phyloP scores from a whole-genome alignment of 192 early-diverging fungal genomes.

The Coemansia sp. region DNA sequence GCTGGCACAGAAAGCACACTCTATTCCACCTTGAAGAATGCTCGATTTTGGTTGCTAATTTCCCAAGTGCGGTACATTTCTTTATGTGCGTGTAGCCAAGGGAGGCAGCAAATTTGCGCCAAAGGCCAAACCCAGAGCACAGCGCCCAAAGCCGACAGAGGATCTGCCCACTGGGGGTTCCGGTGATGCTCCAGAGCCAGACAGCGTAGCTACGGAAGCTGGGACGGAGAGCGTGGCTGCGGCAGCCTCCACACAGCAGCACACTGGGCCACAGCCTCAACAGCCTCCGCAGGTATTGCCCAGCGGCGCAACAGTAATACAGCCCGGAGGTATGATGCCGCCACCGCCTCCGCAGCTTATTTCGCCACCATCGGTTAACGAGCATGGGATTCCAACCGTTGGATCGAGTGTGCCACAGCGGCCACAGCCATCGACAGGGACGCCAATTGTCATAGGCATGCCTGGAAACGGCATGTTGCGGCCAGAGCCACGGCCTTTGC shows the following conservation, averaged over 20 bases:
- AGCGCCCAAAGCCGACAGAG: constrained; percentile 9
- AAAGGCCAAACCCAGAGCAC: constrained; percentile 33
- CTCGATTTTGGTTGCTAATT: background rate
- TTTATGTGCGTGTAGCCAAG: constrained; percentile 21
- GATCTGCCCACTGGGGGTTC: background rate
- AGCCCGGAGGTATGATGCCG: background rate
- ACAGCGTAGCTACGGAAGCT: background rate
- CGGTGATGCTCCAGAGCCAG: background rate
- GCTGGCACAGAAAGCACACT: background rate
- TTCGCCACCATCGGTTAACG: background rate
- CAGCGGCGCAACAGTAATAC: background rate
- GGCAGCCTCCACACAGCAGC: background rate
- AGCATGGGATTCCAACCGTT: constrained; percentile 5
- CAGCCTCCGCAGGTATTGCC: constrained; percentile 4
- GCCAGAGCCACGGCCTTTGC: background rate
- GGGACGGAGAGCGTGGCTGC: background rate
- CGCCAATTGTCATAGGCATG: constrained; percentile 14
- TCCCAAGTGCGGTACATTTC: background rate
- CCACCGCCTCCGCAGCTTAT: background rate
- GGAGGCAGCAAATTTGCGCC: constrained; percentile 41
- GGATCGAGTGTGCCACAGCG: constrained; percentile 5
- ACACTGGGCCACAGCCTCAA: constrained; percentile 5
- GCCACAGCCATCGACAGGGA: background rate
- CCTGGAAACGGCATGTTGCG: constrained; percentile 1
- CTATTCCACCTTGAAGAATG: background rate